Evolutionary conservation across 2,329 filamentous ascomycete genomes (phyloP).

Genomic region (Colletotrichum tropicicola): DNA sequence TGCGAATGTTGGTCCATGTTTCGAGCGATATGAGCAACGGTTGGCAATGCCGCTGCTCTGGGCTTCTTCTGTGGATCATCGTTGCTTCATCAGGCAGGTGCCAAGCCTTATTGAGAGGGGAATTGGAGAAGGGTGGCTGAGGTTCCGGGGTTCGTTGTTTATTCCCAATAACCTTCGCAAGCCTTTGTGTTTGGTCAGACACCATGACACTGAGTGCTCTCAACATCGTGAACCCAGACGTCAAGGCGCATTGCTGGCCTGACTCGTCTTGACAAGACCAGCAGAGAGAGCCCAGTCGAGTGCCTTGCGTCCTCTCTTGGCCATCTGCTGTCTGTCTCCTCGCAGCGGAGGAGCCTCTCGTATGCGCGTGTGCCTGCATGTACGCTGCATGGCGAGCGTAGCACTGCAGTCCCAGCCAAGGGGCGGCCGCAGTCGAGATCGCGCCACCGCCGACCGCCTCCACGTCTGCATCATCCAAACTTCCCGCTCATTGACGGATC

Average conservation of each 20-base stretch:
- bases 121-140: conserved; percentile 9
- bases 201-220: no score
- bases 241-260: not conserved
- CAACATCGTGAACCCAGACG: not conserved
- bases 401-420: not conserved
- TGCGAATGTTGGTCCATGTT: not conserved
- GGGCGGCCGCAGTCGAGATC: not conserved
- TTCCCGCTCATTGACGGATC: no score
- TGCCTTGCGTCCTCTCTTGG: not conserved
- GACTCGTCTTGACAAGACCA: not conserved
- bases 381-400: not conserved
- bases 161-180: not conserved
- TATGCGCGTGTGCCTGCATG: conserved; percentile 9
- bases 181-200: not conserved
- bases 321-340: not conserved
- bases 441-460: not conserved
- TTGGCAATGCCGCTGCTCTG: not conserved
- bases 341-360: not conserved
- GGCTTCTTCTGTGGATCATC: conserved; percentile 17
- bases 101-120: conserved; percentile 25
- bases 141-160: conserved; percentile 4
- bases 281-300: not conserved
- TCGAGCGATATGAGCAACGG: not conserved
- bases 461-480: not conserved
- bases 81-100: conserved; percentile 26